Conservation (phyloP, 108 stramenopile species). For the Cyclotella choctawhatcheeana region DNA sequence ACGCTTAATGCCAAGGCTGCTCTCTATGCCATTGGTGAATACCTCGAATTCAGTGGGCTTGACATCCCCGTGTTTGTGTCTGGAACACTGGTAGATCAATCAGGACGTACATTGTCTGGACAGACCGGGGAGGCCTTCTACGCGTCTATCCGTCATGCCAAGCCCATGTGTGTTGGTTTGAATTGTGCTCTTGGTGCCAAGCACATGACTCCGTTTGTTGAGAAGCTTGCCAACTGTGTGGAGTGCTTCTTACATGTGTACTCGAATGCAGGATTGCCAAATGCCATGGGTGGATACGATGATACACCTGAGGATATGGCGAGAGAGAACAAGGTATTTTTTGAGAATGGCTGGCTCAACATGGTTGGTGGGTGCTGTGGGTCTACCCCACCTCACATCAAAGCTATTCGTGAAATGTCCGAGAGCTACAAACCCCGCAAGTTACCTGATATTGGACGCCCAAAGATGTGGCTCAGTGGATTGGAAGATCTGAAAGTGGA, state of each 20-base stretch:
- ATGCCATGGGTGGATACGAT: conserved; percentile 99
- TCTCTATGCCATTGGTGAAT: conserved; percentile 92
- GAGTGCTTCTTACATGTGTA: conserved; percentile 98
- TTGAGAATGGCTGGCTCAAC: conserved; percentile 94
- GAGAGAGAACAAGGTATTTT: conserved; percentile 89
- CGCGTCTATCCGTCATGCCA: conserved; percentile 95
- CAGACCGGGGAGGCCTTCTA: conserved; percentile 99
- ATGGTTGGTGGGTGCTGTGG: conserved; percentile 99
- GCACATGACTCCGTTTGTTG: conserved; percentile 97
- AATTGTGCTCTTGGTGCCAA: conserved; percentile 98
- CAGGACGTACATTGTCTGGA: conserved; percentile 97
- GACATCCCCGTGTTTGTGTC: conserved; percentile 98
- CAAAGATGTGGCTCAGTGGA: conserved; percentile 97
- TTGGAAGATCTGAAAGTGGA: conserved; percentile 94
- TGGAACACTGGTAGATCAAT: conserved; percentile 98
- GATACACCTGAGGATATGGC: conserved; percentile 97
- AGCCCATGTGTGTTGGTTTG: conserved; percentile 98
- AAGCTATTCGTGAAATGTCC: conserved; percentile 78
- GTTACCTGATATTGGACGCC: conserved; percentile 84
- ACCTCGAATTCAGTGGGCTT: conserved; percentile 87
- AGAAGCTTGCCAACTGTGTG: conserved; percentile 87
- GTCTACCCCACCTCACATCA: conserved; percentile 96
- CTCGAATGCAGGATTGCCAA: conserved; percentile 98
- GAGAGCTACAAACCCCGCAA: conserved; percentile 72
- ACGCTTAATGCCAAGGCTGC: conserved; percentile 99